Evolutionary conservation across 768 basidiomycete genomes (phyloP).

Genomic region (Lentinus brumalis): DNA sequence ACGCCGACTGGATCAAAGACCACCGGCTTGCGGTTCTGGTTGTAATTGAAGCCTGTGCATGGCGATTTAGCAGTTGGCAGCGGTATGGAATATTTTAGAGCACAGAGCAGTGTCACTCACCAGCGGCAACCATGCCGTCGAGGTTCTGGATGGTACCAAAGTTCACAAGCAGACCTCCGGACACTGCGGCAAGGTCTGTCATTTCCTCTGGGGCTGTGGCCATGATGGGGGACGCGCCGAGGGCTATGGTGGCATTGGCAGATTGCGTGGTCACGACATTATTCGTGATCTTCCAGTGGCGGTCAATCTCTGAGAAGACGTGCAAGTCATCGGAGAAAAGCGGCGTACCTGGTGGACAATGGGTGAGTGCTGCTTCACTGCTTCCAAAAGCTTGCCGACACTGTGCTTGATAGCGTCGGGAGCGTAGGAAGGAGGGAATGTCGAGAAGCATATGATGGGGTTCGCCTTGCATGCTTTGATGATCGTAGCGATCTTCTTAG

Average conservation of each 20-base stretch:
- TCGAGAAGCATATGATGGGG: constrained; percentile 24
- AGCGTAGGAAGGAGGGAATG: constrained; percentile 24
- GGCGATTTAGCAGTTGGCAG: neutral
- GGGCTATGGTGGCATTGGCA: constrained; percentile 85
- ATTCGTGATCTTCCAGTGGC: constrained; percentile 73
- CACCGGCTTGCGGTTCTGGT: constrained; percentile 69
- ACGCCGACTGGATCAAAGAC: constrained; percentile 93
- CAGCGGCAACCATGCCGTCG: constrained; percentile 77
- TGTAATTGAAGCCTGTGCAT: constrained; percentile 34
- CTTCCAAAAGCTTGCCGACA: constrained; percentile 51
- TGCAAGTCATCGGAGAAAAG: neutral
- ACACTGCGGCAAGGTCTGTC: constrained; percentile 68
- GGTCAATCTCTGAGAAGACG: neutral
- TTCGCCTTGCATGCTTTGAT: constrained; percentile 44
- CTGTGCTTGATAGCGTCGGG: constrained; percentile 41
- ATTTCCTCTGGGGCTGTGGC: constrained; percentile 83
- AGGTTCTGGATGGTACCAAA: constrained; percentile 78
- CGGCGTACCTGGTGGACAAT: constrained; percentile 75
- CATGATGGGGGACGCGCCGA: constrained; percentile 95
- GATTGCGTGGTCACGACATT: constrained; percentile 87
- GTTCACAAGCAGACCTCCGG: constrained; percentile 78
- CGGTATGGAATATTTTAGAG: too few relatives aligned
- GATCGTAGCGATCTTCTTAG: constrained; percentile 46
- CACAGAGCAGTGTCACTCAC: constrained; percentile 31
- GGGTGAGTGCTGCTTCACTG: constrained; percentile 57